Base-by-base conservation (phyloP, 2,329 filamentous ascomycete species). In the Fusarium circinatum region DNA sequence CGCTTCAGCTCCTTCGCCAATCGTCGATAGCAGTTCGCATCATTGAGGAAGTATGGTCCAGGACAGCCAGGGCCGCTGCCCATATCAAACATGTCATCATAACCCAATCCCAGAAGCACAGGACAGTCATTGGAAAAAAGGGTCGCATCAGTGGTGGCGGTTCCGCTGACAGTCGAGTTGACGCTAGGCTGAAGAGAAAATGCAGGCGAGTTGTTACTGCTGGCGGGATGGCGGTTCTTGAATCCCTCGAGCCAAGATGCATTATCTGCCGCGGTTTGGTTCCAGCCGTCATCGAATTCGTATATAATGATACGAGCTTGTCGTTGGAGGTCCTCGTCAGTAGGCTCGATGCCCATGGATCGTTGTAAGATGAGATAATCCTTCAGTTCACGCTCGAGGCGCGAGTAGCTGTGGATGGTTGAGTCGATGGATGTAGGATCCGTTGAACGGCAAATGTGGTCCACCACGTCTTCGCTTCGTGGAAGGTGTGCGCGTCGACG, bases 221-320 rank as follows among this genome's bases (percentile, higher is more conserved):
- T 56, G 42, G 47, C 49, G 20, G 79, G 68, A 69, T 89, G 86
- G 56, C 87, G 84, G 45, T 83, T 79, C 66, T 84, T 87, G 80
- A 91, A 91, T 18, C 84, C 81, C 8, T 82, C 78, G 4, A 91
- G 82, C 87, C 89, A 90, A 8, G 83, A 79, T 6, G 82, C 71
- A 68, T 89, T 88, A 71, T 92, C 89, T 7, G 89, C 88, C 1
- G 86, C 87, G 4, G 89, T 92, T 75, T 91, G 89, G 71, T 91
- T 91, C 89, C 89, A 91, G 15, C 86, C 86, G 73, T 91, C 89
- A 59, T 91, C 88, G 65, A 85, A 87, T 52, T 90, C 89, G 79
- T 90, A 91, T 28, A 91, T 89, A 74, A 91, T 89, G 58, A 90
- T 84, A 70, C 90, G 86, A 28, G 89, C 89, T 74, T 90, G 84